These are phyloP conservation scores for Zizania palustris DNA, from an alignment of 202 grass and related monocot species.

Conservation along the genomic window DNA sequence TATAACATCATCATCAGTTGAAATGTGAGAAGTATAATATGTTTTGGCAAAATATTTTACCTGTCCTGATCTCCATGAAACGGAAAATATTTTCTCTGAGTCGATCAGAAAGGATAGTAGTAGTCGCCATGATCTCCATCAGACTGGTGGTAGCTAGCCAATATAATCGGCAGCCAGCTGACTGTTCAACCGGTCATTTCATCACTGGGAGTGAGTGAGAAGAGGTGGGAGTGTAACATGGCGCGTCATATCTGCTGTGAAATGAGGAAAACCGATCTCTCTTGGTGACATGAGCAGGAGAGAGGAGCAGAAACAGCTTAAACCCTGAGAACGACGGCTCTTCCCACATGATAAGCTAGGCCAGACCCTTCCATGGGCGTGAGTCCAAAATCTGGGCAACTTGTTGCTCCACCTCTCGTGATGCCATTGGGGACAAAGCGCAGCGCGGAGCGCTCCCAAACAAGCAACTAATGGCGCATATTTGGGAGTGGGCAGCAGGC, in stretches of 20 bases:
- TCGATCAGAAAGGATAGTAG: neutral
- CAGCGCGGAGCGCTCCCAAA: constrained; percentile 52
- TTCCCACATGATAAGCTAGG: constrained; percentile 54
- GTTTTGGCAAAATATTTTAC: neutral
- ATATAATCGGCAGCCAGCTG: constrained; percentile 21
- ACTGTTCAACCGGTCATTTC: constrained; percentile 23
- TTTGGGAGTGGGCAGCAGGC: constrained; percentile 27
- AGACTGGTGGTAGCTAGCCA: neutral
- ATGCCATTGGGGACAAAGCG: constrained; percentile 48
- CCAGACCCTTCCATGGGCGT: constrained; percentile 47
- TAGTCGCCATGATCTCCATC: neutral
- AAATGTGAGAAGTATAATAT: neutral
- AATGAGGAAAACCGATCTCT: constrained; percentile 16
- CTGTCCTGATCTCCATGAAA: neutral
- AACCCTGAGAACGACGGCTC: constrained; percentile 49
- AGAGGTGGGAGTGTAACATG: neutral
- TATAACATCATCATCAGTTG: neutral
- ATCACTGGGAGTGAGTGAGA: constrained; percentile 19
- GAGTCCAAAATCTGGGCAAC: constrained; percentile 63
- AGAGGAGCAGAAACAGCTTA: constrained; percentile 48
- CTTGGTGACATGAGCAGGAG: constrained; percentile 25
- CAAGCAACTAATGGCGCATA: constrained; percentile 48
- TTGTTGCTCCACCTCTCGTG: constrained; percentile 70
- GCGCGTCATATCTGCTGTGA: constrained; percentile 13
- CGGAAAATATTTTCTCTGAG: neutral